Conservation (phyloP, 805 yeast species). For the Kazachstania psychrophila region DNA sequence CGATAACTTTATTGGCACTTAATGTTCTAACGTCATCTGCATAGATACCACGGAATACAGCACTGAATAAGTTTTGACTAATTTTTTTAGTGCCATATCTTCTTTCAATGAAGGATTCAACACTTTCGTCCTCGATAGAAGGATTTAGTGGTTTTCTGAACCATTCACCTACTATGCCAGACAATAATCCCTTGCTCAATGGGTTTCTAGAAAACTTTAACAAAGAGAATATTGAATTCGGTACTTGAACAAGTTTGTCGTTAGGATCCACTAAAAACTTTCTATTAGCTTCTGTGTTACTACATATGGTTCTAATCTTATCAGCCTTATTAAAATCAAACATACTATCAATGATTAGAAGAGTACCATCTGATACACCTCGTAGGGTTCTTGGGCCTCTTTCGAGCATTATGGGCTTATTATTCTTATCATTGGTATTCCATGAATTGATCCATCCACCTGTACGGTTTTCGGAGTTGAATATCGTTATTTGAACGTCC, state of each 20-base stretch:
- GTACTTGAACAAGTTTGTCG: conserved; percentile 45
- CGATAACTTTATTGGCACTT: conserved; percentile 56
- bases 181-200: conserved; percentile 36
- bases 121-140: conserved; percentile 52
- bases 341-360: conserved; percentile 55
- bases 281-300: conserved; percentile 53
- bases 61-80: conserved; percentile 60
- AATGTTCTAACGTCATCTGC: conserved; percentile 70
- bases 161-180: conserved; percentile 44
- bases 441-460: conserved; percentile 79
- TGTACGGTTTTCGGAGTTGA: conserved; percentile 43
- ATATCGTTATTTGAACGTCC: conserved; percentile 54
- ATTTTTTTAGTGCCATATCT: conserved; percentile 47
- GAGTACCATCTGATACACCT: conserved; percentile 72
- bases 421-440: conserved; percentile 26
- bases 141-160: conserved; percentile 29
- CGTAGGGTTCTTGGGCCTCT: conserved; percentile 88
- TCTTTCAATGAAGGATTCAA: conserved; percentile 55
- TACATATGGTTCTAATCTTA: conserved; percentile 50
- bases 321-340: conserved; percentile 36
- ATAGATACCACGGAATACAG: conserved; percentile 79
- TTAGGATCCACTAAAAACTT: conserved; percentile 51
- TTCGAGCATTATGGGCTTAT: conserved; percentile 40
- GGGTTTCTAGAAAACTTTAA: conserved; percentile 34
- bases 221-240: conserved; percentile 34